Evolutionary conservation across 495 filamentous ascomycete genomes (phyloP).

Genomic region (Aspergillus diversus): DNA sequence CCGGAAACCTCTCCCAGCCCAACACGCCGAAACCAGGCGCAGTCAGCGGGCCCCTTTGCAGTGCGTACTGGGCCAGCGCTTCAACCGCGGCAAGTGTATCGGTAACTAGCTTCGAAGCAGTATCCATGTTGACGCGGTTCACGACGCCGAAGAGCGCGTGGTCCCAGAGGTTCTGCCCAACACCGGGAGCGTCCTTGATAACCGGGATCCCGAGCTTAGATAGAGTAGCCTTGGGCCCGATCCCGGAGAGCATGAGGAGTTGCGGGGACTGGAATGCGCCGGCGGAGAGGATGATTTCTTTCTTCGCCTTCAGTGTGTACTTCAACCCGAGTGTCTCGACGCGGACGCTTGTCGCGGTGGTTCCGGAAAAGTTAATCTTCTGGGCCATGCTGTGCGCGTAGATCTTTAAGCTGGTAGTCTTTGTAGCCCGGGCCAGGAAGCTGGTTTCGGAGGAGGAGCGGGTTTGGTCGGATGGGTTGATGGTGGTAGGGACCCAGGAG

Average conservation of each 20-base stretch:
- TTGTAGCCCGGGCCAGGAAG: neutral
- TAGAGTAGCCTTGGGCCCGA: conserved; percentile 19
- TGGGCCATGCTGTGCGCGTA: neutral
- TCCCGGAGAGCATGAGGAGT: conserved; percentile 4
- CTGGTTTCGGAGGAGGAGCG: neutral
- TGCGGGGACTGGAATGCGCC: conserved; percentile 11
- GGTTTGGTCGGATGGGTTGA: neutral
- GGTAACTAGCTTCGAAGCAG: conserved; percentile 17
- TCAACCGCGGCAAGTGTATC: conserved; percentile 12
- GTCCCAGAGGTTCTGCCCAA: conserved; percentile 52
- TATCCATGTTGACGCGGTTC: conserved; percentile 30
- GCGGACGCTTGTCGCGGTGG: neutral
- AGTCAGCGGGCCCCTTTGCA: conserved; percentile 13
- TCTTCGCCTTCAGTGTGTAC: neutral
- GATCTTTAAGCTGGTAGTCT: neutral
- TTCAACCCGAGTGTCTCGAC: neutral
- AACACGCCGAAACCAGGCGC: conserved; percentile 21
- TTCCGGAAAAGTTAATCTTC: neutral
- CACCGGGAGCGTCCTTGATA: conserved; percentile 43
- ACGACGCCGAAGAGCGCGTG: conserved; percentile 33
- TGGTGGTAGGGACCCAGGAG: neutral
- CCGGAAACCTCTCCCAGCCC: conserved; percentile 52
- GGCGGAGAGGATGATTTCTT: neutral
- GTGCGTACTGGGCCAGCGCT: conserved; percentile 1
- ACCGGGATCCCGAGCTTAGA: conserved; percentile 40